These are phyloP conservation scores for Lunularia cruciata DNA, from an alignment of 225 moss, liverwort and hornwort genomes.

Conservation along the genomic window DNA sequence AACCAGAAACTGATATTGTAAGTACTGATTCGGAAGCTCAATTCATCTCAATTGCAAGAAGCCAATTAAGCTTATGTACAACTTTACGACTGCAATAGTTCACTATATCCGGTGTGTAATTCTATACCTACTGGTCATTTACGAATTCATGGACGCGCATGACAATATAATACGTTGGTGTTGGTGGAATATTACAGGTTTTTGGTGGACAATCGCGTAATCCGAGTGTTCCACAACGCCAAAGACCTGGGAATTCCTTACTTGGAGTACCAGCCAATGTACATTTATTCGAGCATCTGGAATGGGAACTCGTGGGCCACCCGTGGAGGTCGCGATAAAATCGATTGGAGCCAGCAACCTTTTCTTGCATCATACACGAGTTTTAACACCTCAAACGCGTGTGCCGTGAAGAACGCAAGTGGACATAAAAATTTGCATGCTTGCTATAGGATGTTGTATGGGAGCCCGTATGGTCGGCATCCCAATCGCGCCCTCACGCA, in stretches of 20 bases:
- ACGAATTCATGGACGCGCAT: neutral
- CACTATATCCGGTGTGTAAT: neutral
- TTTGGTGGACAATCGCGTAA: neutral
- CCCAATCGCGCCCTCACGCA: neutral
- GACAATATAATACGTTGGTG: neutral
- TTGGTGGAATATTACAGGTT: neutral
- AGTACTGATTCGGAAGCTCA: neutral
- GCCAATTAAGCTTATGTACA: neutral
- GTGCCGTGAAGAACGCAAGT: neutral
- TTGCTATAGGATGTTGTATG: conserved; percentile 1
- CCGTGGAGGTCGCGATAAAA: conserved; percentile 51
- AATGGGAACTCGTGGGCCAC: conserved; percentile 70
- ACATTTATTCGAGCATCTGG: conserved; percentile 61
- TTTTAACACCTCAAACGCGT: conserved; percentile 34
- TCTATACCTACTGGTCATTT: neutral
- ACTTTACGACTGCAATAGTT: too few species aligned
- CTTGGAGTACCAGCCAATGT: conserved; percentile 68
- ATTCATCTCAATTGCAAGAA: too few species aligned
- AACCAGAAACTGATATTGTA: conserved; percentile 53
- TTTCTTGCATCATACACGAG: conserved; percentile 56
- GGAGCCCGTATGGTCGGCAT: neutral
- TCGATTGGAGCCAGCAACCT: conserved; percentile 56
- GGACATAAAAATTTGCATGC: neutral
- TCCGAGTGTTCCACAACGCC: conserved; percentile 16
- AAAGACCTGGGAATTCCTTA: conserved; percentile 54